Evolutionary conservation across 2,329 filamentous ascomycete genomes (phyloP).

Genomic region (Microdochium paspali): DNA sequence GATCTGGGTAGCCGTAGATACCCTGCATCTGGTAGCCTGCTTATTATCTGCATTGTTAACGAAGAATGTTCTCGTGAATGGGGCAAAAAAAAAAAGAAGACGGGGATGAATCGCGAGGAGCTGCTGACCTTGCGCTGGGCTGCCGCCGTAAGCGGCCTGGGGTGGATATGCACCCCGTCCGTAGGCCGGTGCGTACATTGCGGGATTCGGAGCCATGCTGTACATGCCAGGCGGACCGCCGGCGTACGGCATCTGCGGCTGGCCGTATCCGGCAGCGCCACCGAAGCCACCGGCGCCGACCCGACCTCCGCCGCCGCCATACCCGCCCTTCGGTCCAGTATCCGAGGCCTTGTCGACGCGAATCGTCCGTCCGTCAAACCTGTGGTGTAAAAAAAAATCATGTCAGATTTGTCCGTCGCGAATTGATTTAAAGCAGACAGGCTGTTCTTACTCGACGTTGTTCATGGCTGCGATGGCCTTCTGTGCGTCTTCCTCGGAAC

Average conservation of each 20-base stretch:
- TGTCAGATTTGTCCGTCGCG: too few relatives aligned
- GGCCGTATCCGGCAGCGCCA: conserved; percentile 22
- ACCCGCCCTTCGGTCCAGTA: conserved; percentile 54
- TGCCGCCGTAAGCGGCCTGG: conserved; percentile 25
- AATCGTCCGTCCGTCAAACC: conserved; percentile 89
- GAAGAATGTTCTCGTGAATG: too few relatives aligned
- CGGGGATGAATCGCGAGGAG: too few relatives aligned
- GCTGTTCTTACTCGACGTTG: conserved; percentile 79
- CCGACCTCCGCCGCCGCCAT: conserved; percentile 31
- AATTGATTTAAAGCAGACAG: too few relatives aligned
- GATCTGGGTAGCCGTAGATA: conserved; percentile 38
- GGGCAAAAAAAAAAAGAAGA: conserved; percentile 6
- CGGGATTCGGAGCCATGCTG: conserved; percentile 19
- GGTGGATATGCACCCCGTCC: conserved; percentile 31
- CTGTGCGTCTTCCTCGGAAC: conserved; percentile 66
- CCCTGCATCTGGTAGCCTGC: conserved; percentile 15
- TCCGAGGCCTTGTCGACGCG: conserved; percentile 95
- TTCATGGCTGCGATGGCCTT: conserved; percentile 73
- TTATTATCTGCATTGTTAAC: not conserved
- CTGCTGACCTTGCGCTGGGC: conserved; percentile 31
- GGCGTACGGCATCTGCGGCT: conserved; percentile 21
- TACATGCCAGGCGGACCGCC: conserved; percentile 27
- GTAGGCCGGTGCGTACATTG: conserved; percentile 30
- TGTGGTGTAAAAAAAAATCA: too few relatives aligned
- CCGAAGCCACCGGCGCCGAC: conserved; percentile 17